Evolutionary conservation across 495 filamentous ascomycete genomes (phyloP).

Genomic region (Talaromyces nanjingensis): DNA sequence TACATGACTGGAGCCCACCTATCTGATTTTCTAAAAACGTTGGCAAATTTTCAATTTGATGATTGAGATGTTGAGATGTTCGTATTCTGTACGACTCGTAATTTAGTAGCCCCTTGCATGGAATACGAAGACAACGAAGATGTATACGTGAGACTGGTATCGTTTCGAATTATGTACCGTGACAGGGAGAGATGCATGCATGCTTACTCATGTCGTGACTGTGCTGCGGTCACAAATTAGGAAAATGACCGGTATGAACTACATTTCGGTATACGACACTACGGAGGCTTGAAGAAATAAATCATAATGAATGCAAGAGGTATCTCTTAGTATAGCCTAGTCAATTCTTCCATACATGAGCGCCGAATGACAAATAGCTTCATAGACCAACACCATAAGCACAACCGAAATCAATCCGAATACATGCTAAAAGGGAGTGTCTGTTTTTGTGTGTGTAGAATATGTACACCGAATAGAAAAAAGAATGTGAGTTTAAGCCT

Average conservation of each 20-base stretch:
- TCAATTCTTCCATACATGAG: constrained; percentile 1
- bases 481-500: constrained; percentile 8
- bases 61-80: not conserved
- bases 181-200: not conserved
- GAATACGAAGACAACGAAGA: not conserved
- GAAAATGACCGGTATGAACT: not conserved
- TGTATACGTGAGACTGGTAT: not conserved
- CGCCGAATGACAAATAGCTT: constrained; percentile 6
- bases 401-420: constrained; percentile 2
- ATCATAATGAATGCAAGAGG: not conserved
- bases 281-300: no score
- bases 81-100: not conserved
- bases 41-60: not conserved
- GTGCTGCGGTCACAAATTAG: not conserved
- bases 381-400: not conserved
- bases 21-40: no score
- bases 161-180: not conserved
- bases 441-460: not conserved
- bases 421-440: not conserved
- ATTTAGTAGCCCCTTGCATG: not conserved
- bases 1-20: not conserved
- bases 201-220: not conserved
- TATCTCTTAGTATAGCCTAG: not conserved
- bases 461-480: constrained; percentile 9
- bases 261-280: no score